Conservation (phyloP, 78 protist species). For the Monosiga brevicollis region DNA sequence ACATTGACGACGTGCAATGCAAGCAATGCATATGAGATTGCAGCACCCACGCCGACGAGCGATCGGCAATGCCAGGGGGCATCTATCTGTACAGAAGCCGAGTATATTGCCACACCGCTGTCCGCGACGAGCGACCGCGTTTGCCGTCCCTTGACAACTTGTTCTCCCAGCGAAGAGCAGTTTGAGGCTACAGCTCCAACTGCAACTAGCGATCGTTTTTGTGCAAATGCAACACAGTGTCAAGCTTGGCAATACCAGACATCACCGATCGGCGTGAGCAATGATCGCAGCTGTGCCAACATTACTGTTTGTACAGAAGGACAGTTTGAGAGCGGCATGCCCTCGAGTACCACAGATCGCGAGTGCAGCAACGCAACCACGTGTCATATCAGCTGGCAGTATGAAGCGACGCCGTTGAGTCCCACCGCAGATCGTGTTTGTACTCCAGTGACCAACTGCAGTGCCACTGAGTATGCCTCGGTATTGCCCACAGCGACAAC, state of each 20-base stretch:
- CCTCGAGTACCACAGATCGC: too few relatives aligned
- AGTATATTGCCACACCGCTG: too few relatives aligned
- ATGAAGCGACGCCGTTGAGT: neutral
- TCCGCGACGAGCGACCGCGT: too few relatives aligned
- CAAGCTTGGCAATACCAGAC: too few relatives aligned
- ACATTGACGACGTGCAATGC: neutral
- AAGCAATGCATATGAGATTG: neutral
- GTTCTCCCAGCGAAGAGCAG: neutral
- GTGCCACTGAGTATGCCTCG: neutral
- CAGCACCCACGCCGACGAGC: neutral
- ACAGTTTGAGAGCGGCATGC: too few relatives aligned
- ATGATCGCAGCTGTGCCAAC: too few relatives aligned
- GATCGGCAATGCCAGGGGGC: neutral
- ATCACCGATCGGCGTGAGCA: too few relatives aligned
- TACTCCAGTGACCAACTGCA: neutral
- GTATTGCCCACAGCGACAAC: neutral
- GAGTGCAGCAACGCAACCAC: neutral
- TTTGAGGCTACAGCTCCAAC: neutral
- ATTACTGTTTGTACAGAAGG: too few relatives aligned
- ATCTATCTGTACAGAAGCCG: too few relatives aligned
- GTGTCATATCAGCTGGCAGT: neutral
- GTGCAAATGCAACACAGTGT: neutral
- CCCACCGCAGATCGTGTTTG: neutral
- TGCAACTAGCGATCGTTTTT: neutral
- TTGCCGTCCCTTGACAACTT: too few relatives aligned